Conservation (phyloP, 495 filamentous ascomycete species). For the Barbatosphaeria neglecta region DNA sequence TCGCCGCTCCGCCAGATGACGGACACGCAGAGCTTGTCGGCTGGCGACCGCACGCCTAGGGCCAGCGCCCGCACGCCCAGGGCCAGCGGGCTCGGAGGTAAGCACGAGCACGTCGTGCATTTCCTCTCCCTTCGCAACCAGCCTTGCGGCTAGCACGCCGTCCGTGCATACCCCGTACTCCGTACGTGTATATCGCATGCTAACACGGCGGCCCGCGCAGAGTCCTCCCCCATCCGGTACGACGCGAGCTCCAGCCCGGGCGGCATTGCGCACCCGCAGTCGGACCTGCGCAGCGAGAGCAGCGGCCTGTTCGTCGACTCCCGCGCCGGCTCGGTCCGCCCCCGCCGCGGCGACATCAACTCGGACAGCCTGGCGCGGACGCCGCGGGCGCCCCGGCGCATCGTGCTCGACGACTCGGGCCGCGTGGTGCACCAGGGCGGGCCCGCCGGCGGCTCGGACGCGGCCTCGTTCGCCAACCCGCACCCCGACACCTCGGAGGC, state of each 20-base stretch:
- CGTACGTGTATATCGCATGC: too few species aligned
- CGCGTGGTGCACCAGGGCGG: conserved; percentile 46
- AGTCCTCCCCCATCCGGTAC: conserved; percentile 85
- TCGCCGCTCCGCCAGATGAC: conserved; percentile 54
- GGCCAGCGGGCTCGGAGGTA: conserved; percentile 59
- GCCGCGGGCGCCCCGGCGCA: conserved; percentile 49
- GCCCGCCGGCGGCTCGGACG: conserved; percentile 53
- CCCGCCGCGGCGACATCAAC: conserved; percentile 72
- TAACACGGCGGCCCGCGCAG: conserved; percentile 29
- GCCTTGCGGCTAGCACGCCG: background rate
- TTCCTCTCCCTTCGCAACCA: background rate
- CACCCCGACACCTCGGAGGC: conserved; percentile 87
- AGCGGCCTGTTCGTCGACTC: conserved; percentile 77
- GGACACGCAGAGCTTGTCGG: conserved; percentile 31
- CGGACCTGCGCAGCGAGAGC: conserved; percentile 62
- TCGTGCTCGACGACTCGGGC: conserved; percentile 76
- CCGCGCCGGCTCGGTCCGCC: conserved; percentile 38
- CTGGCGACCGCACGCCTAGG: conserved; percentile 59
- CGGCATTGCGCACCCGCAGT: conserved; percentile 45
- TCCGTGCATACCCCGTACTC: background rate
- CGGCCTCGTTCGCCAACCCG: conserved; percentile 73
- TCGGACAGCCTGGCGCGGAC: conserved; percentile 62
- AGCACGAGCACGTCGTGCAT: conserved; percentile 11
- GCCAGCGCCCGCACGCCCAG: conserved; percentile 56
- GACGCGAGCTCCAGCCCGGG: conserved; percentile 76